Evolutionary conservation across 139 green algal genomes (phyloP).

Genomic region (Tetraselmis chui): DNA sequence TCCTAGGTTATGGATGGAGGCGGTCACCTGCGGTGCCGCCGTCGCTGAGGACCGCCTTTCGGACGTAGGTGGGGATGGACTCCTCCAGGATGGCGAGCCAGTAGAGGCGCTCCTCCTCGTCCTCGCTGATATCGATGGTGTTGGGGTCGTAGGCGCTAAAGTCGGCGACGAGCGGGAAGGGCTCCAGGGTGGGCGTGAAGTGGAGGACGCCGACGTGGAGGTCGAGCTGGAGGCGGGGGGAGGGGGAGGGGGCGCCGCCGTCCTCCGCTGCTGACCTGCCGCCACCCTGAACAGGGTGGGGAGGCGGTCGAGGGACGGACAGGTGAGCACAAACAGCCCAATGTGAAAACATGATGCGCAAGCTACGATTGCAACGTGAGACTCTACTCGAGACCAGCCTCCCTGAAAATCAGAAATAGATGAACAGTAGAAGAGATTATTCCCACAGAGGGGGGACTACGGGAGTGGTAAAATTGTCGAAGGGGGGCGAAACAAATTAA

Average conservation of each 20-base stretch:
- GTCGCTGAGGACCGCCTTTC: constrained; percentile 66
- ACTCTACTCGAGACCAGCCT: too few species aligned
- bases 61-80: constrained; percentile 58
- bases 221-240: constrained; percentile 31
- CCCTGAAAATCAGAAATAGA: too few species aligned
- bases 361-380: too few species aligned
- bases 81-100: constrained; percentile 78
- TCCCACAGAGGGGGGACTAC: too few species aligned
- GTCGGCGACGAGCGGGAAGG: constrained; percentile 86
- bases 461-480: too few species aligned
- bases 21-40: constrained; percentile 5
- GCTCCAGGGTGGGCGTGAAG: constrained; percentile 68
- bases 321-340: too few species aligned
- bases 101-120: constrained; percentile 75
- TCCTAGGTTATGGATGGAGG: too few species aligned
- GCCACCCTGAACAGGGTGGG: too few species aligned
- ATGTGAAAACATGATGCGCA: too few species aligned
- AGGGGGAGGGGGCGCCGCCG: constrained; percentile 2
- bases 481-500: too few species aligned
- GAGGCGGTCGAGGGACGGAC: too few species aligned
- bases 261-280: not conserved
- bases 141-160: constrained; percentile 75
- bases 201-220: constrained; percentile 94
- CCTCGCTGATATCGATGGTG: constrained; percentile 78
- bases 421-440: too few species aligned